Conservation (phyloP, 768 basidiomycete genomes). For the Chalciporus chontae region DNA sequence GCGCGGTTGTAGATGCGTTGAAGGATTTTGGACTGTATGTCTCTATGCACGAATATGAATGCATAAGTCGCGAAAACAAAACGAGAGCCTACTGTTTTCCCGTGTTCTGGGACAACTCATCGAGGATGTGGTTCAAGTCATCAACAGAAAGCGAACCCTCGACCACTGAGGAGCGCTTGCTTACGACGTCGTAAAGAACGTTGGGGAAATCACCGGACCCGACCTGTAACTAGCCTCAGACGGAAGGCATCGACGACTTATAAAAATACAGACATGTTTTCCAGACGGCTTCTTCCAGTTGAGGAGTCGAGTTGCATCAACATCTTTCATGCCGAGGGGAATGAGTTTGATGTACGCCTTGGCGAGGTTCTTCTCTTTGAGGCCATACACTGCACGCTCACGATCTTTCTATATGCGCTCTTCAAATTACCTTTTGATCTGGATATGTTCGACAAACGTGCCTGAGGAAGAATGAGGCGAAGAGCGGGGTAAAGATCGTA, state of each 20-base stretch:
- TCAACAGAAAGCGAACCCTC: conserved; percentile 77
- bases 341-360: conserved; percentile 91
- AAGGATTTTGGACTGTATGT: conserved; percentile 70
- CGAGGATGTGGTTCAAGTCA: conserved; percentile 76
- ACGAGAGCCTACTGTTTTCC: conserved; percentile 62
- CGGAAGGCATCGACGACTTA: background rate
- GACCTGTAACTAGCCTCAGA: conserved; percentile 39
- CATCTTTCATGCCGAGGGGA: conserved; percentile 74
- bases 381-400: conserved; percentile 86
- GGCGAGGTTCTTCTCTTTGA: conserved; percentile 93
- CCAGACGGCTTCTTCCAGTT: conserved; percentile 90
- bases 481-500: conserved; percentile 87
- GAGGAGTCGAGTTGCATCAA: conserved; percentile 74
- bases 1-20: conserved; percentile 73
- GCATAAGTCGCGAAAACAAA: background rate
- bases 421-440: background rate
- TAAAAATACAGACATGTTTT: conserved; percentile 46
- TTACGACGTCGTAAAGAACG: conserved; percentile 83
- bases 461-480: conserved; percentile 88
- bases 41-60: conserved; percentile 42
- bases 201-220: conserved; percentile 84
- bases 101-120: conserved; percentile 67
- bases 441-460: conserved; percentile 22
- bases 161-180: conserved; percentile 75
- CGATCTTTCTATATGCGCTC: conserved; percentile 72